Evolutionary conservation across 1,284 basidiomycete species (phyloP), one percentile per base, ranked within the genome.

Genomic region (Thelephora terrestris): DNA sequence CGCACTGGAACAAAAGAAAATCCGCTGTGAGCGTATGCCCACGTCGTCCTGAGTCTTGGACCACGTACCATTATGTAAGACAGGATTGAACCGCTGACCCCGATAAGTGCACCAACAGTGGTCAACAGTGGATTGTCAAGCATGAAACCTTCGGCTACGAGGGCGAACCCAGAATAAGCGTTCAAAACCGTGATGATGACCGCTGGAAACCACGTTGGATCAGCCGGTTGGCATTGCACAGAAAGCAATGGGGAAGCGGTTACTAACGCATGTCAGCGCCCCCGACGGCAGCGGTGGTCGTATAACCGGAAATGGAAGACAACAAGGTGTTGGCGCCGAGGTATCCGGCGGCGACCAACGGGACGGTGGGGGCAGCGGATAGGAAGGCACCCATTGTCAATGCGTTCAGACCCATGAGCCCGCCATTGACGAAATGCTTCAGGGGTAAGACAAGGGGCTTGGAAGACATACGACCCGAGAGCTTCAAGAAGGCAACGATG

Each of bases 121-220:
- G 86, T 87, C 45, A 91, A 66, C 6, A 91, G 71, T 20, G 86
- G 78, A 59, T 91, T 91, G 59, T 91, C 85, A 53, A 91, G 64
- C 88, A 91, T 91, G 60, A 91, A 86, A 74, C 81, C 88, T 74
- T 91, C 88, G 2, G 88, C 88, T n/a, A 91, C 86, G n/a, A 91
- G 76, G 18, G 88, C 88, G 56, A 91, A 90, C n/a, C 88, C 88
- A 47, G 85, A 89, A 63, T 91, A 91, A 10, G 89, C 87, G 60
- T 91, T 91, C 50, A 91, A 61, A 4, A 91, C 89, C 2, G 88
- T 91, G 47, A 91, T 91, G 4, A 91, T 84, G 23, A 91, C 89
- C 49, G 88, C 85, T 88, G 53, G 45, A 49, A 17, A 46, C 48
- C 17, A 51, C n/a, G 16, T 32, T 34, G 49, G 47, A 18, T 58